These are phyloP conservation scores for Fagopyrum esculentum DNA, from an alignment of 148 eudicot species.

Conservation along the genomic window DNA sequence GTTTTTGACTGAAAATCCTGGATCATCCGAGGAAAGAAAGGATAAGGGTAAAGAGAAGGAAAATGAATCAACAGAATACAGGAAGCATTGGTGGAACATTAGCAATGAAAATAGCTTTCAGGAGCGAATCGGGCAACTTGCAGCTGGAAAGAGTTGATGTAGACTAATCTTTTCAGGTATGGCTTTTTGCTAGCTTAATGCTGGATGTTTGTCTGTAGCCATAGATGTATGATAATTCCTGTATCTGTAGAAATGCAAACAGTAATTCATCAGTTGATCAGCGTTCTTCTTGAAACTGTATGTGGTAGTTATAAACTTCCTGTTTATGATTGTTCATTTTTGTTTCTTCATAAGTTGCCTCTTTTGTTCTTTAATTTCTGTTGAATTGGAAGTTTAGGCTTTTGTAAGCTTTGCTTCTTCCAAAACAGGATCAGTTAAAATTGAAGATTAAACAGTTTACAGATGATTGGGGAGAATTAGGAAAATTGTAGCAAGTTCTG, in stretches of 20 bases:
- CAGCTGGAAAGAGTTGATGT: constrained; percentile 61
- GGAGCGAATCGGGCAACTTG: constrained; percentile 70
- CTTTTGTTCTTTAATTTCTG: background rate
- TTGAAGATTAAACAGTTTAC: background rate
- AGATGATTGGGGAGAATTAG: background rate
- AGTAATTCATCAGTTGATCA: background rate
- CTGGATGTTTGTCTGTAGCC: background rate
- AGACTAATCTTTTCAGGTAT: constrained; percentile 14
- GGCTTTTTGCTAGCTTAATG: background rate
- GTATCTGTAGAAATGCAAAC: background rate
- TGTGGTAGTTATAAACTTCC: background rate
- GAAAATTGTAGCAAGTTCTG: background rate
- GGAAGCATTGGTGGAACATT: constrained; percentile 47
- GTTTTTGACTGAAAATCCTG: constrained; percentile 84
- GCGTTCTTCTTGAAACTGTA: background rate
- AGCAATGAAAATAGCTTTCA: constrained; percentile 38
- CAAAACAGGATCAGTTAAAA: background rate
- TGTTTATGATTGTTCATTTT: background rate
- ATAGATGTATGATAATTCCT: background rate
- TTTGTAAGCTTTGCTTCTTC: constrained; percentile 1
- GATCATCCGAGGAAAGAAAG: constrained; percentile 39
- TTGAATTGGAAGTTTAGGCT: background rate
- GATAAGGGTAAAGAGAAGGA: constrained; percentile 48
- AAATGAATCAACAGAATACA: constrained; percentile 35
- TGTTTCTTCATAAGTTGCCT: background rate